Percentiles rank a stretch among this genome's conserved stretches.
Conservation (phyloP, 768 basidiomycete genomes). For the Scleroderma citrinum region DNA sequence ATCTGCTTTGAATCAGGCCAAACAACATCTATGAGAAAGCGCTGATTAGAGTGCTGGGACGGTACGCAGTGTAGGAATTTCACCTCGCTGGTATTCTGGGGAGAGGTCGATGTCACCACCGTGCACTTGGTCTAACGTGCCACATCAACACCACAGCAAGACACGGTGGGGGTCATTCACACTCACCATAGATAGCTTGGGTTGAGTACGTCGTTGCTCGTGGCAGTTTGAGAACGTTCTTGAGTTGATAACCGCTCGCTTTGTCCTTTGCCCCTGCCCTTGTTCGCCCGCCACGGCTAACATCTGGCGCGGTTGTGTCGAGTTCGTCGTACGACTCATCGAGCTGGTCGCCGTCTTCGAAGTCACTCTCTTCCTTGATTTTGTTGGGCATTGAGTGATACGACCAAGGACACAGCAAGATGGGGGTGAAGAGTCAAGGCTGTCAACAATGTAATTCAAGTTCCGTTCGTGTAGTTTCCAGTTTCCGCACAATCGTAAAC, state of each 20-base stretch:
- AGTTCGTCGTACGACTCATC: constrained; percentile 16
- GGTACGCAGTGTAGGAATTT: constrained; percentile 2
- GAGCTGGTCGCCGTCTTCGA: constrained; percentile 7
- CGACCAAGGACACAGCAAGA: not conserved
- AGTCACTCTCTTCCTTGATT: constrained; percentile 17
- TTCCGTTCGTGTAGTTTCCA: too few species aligned
- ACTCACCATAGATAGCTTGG: constrained; percentile 51
- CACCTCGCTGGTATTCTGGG: constrained; percentile 76
- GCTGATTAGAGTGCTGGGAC: not conserved
- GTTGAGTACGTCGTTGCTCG: constrained; percentile 61
- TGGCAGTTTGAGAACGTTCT: constrained; percentile 47
- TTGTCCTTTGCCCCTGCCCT: constrained; percentile 3
- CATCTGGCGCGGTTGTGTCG: not conserved
- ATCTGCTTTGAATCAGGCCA: constrained; percentile 76
- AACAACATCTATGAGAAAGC: constrained; percentile 52
- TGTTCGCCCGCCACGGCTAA: not conserved
- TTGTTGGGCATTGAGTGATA: not conserved
- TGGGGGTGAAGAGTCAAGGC: not conserved
- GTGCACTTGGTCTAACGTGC: constrained; percentile 52
- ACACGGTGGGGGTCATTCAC: not conserved
- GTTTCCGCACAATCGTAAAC: too few species aligned
- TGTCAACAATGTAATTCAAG: too few species aligned
- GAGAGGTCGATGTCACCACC: constrained; percentile 62
- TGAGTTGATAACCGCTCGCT: constrained; percentile 22
- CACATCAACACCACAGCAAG: not conserved